Conservation (phyloP, 257 asterid species). For the Rauvolfia tetraphylla region DNA sequence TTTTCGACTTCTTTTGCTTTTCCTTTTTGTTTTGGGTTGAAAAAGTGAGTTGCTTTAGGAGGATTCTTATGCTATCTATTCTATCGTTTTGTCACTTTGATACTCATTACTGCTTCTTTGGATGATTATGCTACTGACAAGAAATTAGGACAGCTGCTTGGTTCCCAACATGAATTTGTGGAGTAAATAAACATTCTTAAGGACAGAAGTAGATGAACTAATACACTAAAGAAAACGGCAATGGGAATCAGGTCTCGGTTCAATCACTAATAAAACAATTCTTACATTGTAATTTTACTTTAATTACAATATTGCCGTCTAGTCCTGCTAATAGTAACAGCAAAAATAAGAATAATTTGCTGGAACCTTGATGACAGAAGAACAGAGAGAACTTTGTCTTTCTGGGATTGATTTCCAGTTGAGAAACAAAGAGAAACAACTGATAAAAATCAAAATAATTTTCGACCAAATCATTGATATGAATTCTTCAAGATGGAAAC, state of each 20-base stretch:
- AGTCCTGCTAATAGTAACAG: neutral
- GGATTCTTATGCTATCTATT: neutral
- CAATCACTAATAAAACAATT: too few species aligned
- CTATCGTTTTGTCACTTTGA: conserved; percentile 1
- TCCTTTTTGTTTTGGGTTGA: conserved; percentile 2
- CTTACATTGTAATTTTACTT: too few species aligned
- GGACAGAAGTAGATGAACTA: neutral
- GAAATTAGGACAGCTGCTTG: neutral
- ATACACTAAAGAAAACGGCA: too few species aligned
- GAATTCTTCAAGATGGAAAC: neutral
- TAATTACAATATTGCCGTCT: too few species aligned
- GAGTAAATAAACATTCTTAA: neutral
- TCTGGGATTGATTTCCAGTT: neutral
- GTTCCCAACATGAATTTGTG: neutral
- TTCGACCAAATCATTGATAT: neutral
- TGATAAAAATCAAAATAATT: neutral
- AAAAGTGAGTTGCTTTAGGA: neutral
- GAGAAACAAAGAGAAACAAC: neutral
- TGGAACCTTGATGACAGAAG: neutral
- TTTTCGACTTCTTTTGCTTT: neutral
- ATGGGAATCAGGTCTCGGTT: too few species aligned
- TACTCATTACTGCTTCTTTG: neutral
- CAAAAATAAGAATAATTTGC: neutral
- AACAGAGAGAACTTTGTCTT: neutral
- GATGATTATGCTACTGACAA: neutral